These are phyloP conservation scores for Pseudocercospora fuligena DNA, from an alignment of 2,329 filamentous ascomycete genomes.

Conservation along the genomic window DNA sequence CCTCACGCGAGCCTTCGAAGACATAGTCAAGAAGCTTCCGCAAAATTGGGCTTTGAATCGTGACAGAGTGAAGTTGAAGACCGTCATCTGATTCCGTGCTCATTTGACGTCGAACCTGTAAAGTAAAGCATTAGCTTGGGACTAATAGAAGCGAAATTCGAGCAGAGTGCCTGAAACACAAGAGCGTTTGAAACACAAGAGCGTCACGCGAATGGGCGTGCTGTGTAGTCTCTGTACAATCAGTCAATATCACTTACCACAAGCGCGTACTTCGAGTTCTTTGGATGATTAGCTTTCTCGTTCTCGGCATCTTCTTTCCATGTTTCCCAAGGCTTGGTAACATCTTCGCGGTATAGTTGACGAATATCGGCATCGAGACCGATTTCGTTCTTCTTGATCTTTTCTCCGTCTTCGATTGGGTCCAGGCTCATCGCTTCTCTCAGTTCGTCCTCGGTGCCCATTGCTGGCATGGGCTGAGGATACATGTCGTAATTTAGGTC, in stretches of 20 bases:
- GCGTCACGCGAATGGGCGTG: no score
- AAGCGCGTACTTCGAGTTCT: conserved; percentile 31
- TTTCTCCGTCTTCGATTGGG: background rate
- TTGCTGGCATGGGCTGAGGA: background rate
- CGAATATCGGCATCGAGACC: conserved; percentile 8
- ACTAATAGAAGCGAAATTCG: background rate
- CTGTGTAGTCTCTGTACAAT: background rate
- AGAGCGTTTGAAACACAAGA: no score
- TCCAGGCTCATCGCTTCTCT: background rate
- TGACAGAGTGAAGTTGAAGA: conserved; percentile 38
- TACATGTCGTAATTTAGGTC: background rate
- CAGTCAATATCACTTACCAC: conserved; percentile 15
- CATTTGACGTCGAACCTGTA: conserved; percentile 28
- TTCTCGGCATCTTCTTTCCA: conserved; percentile 14
- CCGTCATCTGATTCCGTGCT: conserved; percentile 28
- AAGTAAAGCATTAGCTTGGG: background rate
- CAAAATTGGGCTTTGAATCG: conserved; percentile 43
- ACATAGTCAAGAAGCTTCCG: conserved; percentile 39
- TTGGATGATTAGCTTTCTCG: conserved; percentile 14
- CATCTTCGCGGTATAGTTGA: conserved; percentile 11
- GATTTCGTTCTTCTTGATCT: conserved; percentile 4
- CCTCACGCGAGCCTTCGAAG: conserved; percentile 40
- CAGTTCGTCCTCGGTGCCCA: background rate
- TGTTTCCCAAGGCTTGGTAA: background rate
- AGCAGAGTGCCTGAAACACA: no score